Evolutionary conservation across 1,284 basidiomycete species (phyloP), one percentile per base, ranked within the genome.

Genomic region (Calocybe gambosa): DNA sequence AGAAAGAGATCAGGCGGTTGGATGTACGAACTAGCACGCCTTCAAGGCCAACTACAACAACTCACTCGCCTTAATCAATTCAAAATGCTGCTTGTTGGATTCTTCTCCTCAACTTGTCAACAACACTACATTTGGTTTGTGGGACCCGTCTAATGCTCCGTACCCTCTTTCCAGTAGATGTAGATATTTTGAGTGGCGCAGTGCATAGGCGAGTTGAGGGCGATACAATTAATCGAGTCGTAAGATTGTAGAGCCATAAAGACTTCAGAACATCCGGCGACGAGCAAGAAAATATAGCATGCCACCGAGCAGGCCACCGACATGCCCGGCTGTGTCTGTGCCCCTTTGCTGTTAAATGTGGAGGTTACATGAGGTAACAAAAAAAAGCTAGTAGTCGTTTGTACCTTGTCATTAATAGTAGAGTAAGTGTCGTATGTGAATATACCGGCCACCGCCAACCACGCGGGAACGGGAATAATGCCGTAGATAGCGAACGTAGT

Each of bases 381-480:
- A 12, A 6, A 36, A 31, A 31, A 2, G 5, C 34, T 20, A 10
- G 20, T 5, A 10, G 21, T 37, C 36, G 25, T 5, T 49, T 59
- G 42, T 40, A 65, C 63, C 57, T 61, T 58, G 39, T 60, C 52
- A 53, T 70, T 54, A 43, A 82, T 64, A 53, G 71, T 67, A 44
- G 74, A 73, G 52, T 79, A 85, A 5, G 78, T 63, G 56, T 93
- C 89, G 55, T 77, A 89, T 3, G 78, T 66, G 56, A 93, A 85
- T 43, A 94, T 68, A 8, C 86, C 91, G 0, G 76, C 67, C 1
- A 93, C 82, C 26, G 79, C 75, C 2, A 75, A 70, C 89, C 90
- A 93, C 0, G 90, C 90, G 0, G 90, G 91, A 49, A 89, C 72
- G 12, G 92, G 93, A 8, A 95, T 64, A 55, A 93, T 74, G 44